Base-by-base conservation (phyloP, 441 rosid species). In the Daphne laureola region DNA sequence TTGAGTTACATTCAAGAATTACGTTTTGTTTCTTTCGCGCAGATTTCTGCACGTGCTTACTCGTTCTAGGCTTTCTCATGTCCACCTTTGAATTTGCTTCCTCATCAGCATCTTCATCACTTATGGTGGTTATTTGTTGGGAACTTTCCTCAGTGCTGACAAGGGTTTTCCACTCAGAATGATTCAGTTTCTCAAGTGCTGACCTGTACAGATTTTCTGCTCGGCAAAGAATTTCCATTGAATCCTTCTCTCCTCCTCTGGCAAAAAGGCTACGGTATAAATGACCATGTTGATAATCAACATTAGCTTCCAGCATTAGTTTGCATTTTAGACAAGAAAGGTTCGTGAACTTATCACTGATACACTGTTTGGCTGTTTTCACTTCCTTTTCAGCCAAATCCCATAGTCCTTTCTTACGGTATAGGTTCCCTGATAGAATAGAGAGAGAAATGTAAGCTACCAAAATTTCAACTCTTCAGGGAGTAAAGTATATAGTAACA, bases 201-300 rank as follows among this genome's bases (percentile, higher is more conserved):
- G 79, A 67, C 59, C 64, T 72, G 68, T 83, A 80, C 65, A 81
- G 67, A 49, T 67, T 67, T 74, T 90, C 87, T 45, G 95, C 87
- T 57, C 58, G 60, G 64, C 77, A 64, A 57, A 79, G 55, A 61
- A 65, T 71, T 57, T 75, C 83, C 41, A 40, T 57, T 31, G 71
- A 67, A 57, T 50, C 46, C 68, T 48, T 64, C 58, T 67, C 46
- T 9, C 46, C 12, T 40, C 61, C 42, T 64, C 67, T 31, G 56
- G 64, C 75, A 49, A 54, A 18, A 64, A 50, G 66, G 68, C 66
- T 82, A 53, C 77, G 74, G 49, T 57, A 67, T 70, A 90, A 67
- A 74, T 85, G 88, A 69, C 88, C 95, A 31, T 82, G 81, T 67
- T 82, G 89, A 67, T 67, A 77, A 63, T 75, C 76, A 50, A 83